Percentiles rank a stretch among this genome's conserved stretches.
phyloP scores from a whole-genome alignment of 192 early-diverging fungal species.

The Ambispora gerdemannii region DNA sequence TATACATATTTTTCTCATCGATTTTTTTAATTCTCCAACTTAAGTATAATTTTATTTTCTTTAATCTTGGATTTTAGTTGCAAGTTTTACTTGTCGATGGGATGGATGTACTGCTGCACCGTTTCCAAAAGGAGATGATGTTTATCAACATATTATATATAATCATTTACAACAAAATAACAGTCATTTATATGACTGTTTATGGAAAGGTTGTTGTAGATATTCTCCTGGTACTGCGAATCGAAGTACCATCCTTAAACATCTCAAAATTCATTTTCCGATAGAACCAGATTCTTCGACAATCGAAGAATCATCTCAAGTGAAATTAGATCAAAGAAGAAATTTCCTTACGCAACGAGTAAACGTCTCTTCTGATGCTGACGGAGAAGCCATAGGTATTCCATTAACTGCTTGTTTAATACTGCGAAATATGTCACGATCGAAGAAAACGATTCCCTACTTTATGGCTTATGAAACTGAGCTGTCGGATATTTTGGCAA shows the following conservation, averaged over 20 bases:
- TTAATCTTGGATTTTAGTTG: too few species aligned
- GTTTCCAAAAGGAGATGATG: slow-evolving; percentile 37
- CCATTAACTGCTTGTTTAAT: slow-evolving; percentile 57
- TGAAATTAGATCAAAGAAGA: slow-evolving; percentile 33
- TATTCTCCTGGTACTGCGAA: slow-evolving; percentile 36
- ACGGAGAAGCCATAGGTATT: slow-evolving; percentile 46
- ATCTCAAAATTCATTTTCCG: slow-evolving; percentile 53
- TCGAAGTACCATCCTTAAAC: slow-evolving; percentile 40
- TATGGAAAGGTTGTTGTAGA: slow-evolving; percentile 51
- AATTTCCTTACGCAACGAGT: slow-evolving; percentile 37
- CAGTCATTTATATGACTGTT: slow-evolving; percentile 40
- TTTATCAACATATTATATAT: slow-evolving; percentile 50
- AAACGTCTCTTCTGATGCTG: slow-evolving; percentile 38
- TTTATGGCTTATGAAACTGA: slow-evolving; percentile 54
- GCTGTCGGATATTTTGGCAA: slow-evolving; percentile 44
- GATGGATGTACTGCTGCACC: slow-evolving; percentile 42
- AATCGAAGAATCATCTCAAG: slow-evolving; percentile 27
- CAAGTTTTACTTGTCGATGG: slow-evolving; percentile 49
- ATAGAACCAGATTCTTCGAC: slow-evolving; percentile 39
- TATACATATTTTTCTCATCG: too few species aligned
- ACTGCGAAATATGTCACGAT: slow-evolving; percentile 47
- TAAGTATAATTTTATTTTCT: too few species aligned
- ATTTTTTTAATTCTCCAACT: too few species aligned
- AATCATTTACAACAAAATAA: slow-evolving; percentile 42
- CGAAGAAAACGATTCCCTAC: slow-evolving; percentile 43